phyloP scores from a whole-genome alignment of 2,329 filamentous ascomycete species.

The Cercospora brassicicola region DNA sequence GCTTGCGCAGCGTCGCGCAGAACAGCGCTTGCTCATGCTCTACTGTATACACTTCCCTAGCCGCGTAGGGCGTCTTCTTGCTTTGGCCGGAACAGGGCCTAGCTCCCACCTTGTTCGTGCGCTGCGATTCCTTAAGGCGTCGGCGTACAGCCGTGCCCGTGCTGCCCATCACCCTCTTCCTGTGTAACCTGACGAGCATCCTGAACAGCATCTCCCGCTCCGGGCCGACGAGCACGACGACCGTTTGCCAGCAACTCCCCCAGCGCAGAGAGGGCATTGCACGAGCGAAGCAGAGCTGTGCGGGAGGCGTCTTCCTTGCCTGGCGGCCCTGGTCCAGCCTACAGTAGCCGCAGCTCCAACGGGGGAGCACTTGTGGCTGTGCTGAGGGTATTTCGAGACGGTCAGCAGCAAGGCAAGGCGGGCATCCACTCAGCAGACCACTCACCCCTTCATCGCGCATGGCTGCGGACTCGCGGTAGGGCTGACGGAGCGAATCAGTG shows the following conservation, averaged over 20 bases:
- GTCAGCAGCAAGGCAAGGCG: not conserved
- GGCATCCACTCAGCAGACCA: conserved; percentile 12
- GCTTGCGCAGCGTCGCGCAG: not conserved
- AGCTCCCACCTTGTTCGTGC: conserved; percentile 11
- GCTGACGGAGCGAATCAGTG: conserved; percentile 26
- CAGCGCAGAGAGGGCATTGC: not conserved
- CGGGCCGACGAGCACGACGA: conserved; percentile 5
- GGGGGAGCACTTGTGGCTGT: conserved; percentile 16
- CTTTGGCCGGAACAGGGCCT: conserved; percentile 9
- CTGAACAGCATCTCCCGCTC: conserved; percentile 6
- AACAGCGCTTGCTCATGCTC: not conserved
- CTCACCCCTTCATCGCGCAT: conserved; percentile 22
- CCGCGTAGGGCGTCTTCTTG: conserved; percentile 12
- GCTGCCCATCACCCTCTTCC: not conserved
- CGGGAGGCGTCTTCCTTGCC: not conserved
- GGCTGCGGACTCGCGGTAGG: conserved; percentile 21
- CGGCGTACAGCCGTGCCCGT: not conserved
- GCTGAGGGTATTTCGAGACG: not conserved
- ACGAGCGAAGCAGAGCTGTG: not conserved
- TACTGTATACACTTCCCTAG: not conserved
- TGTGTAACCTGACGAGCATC: conserved; percentile 7
- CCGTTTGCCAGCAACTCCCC: not conserved
- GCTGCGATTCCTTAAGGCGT: not conserved
- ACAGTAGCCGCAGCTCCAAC: not conserved
- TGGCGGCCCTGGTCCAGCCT: conserved; percentile 9